Conservation (phyloP, 768 basidiomycete genomes). For the Leucosporidium scottii region DNA sequence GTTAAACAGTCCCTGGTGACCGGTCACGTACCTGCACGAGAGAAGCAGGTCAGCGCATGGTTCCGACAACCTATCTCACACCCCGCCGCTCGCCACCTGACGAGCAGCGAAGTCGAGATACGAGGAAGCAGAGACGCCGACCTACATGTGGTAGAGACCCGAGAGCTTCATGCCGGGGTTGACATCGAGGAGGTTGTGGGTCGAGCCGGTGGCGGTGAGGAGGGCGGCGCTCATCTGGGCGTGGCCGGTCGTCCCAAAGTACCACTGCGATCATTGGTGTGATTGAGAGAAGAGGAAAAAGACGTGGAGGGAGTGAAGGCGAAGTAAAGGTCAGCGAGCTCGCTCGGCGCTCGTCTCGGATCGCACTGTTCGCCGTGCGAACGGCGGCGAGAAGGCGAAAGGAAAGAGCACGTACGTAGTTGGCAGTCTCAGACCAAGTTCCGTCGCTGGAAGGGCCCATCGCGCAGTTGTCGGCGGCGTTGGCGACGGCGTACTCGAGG, state of each 20-base stretch:
- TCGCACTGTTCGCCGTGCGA: too few relatives aligned
- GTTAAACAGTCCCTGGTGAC: constrained; percentile 41
- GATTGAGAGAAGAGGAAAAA: too few relatives aligned
- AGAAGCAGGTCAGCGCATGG: not conserved
- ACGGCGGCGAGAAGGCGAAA: too few relatives aligned
- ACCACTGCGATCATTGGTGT: constrained; percentile 13
- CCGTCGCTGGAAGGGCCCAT: constrained; percentile 55
- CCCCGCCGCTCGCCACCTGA: constrained; percentile 38
- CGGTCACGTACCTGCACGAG: constrained; percentile 4
- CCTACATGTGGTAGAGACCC: constrained; percentile 83
- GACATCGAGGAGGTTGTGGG: constrained; percentile 60
- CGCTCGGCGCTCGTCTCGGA: too few relatives aligned
- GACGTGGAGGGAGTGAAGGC: too few relatives aligned
- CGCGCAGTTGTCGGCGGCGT: constrained; percentile 56
- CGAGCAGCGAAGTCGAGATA: constrained; percentile 62
- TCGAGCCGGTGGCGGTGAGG: constrained; percentile 73
- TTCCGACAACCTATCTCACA: too few relatives aligned
- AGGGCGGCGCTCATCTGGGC: constrained; percentile 83
- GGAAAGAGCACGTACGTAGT: constrained; percentile 49
- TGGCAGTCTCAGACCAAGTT: constrained; percentile 88
- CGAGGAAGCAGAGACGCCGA: constrained; percentile 52
- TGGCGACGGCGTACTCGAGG: constrained; percentile 43
- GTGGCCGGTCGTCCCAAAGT: constrained; percentile 42
- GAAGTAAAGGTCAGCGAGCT: too few relatives aligned
- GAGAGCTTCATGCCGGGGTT: constrained; percentile 69